Base-by-base conservation (phyloP, 495 filamentous ascomycete genomes). In the Annulohypoxylon maeteangense region DNA sequence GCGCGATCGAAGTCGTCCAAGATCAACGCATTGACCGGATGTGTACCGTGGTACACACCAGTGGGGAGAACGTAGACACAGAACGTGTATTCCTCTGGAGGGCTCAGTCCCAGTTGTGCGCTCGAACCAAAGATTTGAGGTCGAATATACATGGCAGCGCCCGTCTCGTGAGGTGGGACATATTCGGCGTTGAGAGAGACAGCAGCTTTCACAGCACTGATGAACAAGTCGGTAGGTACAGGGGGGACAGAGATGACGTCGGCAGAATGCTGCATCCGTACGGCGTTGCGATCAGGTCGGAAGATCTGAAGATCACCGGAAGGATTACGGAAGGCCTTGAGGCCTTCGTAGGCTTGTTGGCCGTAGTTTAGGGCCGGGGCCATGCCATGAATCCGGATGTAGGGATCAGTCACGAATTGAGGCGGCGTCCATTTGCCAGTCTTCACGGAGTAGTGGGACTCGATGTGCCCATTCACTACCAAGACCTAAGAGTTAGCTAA, bases 261-360 rank as follows among this genome's bases (percentile, higher is more conserved):
- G 44, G 92, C 91, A 10, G 89, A 92, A 79, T 91, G 86, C 70
- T 89, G 87, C 87, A 97, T 87, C 55, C 94, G 92, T n/a, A 73
- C 80, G 7, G 94, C 94, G 77, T 97, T 97, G 68, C 87, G 84
- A 68, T 87, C 82, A 0, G 94, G 92, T 14, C 94, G 92, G 86
- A 97, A 97, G 70, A 97, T 85, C 67, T 87, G 84, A 77, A 97
- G 92, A 59, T 82, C 74, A 70, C 86, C 78, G 36, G 84, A 82
- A 29, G 90, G 88, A 34, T 86, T 85, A 36, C 94, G 92, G 86
- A 97, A 96, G 56, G 94, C 93, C 79, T 97, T 98, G 62, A 97
- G 86, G 8, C 94, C 94, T 74, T 97, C 94, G 85, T 94, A 97
- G 51, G 92, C 94, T 82, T 97, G 94, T 72, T 95, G 92, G 44